Evolutionary conservation across 23 red algal genomes (phyloP).

Genomic region (Gracilariopsis chorda): DNA sequence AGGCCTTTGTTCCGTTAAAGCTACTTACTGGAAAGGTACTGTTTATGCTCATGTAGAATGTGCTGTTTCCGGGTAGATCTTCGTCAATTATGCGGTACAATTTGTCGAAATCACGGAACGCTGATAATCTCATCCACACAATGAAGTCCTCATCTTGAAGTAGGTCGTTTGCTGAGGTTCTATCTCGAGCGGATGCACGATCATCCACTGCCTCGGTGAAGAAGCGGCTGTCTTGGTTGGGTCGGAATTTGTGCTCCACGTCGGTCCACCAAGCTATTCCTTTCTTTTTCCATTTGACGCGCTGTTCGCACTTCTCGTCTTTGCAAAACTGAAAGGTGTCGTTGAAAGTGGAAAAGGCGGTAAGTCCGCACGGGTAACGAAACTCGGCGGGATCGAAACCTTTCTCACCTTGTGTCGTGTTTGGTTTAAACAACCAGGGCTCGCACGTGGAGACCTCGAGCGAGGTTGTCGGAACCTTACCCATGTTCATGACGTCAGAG

Average conservation of each 20-base stretch:
- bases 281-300: neutral
- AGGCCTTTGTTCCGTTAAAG: constrained; percentile 65
- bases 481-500: constrained; percentile 36
- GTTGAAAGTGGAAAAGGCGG: constrained; percentile 70
- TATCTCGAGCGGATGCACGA: neutral
- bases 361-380: constrained; percentile 69
- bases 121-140: constrained; percentile 78
- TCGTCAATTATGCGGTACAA: constrained; percentile 64
- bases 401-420: neutral
- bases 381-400: constrained; percentile 35
- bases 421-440: constrained; percentile 2
- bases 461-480: neutral
- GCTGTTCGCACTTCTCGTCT: neutral
- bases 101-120: constrained; percentile 70
- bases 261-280: constrained; percentile 44
- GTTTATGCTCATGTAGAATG: constrained; percentile 58
- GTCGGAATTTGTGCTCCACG: constrained; percentile 33
- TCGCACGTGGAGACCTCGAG: constrained; percentile 40
- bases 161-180: constrained; percentile 25
- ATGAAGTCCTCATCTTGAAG: constrained; percentile 56
- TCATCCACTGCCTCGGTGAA: neutral
- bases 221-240: neutral
- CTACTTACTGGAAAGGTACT: constrained; percentile 41
- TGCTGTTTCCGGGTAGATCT: neutral
- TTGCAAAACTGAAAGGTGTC: constrained; percentile 70